Conservation (phyloP, 352 stramenopile genomes). For the Globisporangium camurandrum region DNA sequence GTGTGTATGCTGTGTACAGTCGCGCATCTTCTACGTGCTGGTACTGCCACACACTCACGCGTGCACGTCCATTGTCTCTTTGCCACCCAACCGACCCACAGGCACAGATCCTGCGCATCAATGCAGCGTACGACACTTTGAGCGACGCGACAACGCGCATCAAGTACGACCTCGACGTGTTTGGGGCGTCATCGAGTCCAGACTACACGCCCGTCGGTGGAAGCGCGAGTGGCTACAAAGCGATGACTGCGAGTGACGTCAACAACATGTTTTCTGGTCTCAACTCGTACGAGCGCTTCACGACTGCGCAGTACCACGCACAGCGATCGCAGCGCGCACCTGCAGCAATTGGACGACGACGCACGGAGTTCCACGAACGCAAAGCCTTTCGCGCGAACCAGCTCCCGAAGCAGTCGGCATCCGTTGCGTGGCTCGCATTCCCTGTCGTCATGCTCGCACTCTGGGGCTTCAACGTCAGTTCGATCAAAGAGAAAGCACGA, state of each 20-base stretch:
- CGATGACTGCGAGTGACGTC: constrained; percentile 63
- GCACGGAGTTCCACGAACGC: constrained; percentile 53
- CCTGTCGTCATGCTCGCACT: constrained; percentile 39
- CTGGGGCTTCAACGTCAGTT: constrained; percentile 56
- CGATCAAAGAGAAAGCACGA: constrained; percentile 42
- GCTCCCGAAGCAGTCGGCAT: constrained; percentile 49
- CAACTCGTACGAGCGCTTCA: constrained; percentile 73
- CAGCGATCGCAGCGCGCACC: constrained; percentile 47
- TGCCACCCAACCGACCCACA: too few relatives aligned
- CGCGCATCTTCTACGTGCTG: too few relatives aligned
- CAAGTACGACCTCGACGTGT: constrained; percentile 69
- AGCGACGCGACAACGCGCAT: constrained; percentile 36
- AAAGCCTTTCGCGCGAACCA: constrained; percentile 60
- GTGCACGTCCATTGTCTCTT: not conserved
- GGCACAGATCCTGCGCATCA: constrained; percentile 56
- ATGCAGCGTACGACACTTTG: constrained; percentile 65
- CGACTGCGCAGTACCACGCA: constrained; percentile 62
- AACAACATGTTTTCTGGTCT: constrained; percentile 66
- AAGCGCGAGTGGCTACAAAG: constrained; percentile 34
- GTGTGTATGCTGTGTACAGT: constrained; percentile 3
- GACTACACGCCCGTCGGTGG: constrained; percentile 10
- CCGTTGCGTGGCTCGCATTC: constrained; percentile 58
- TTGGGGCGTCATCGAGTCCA: constrained; percentile 41
- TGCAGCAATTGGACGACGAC: constrained; percentile 44
- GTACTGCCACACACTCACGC: not conserved